A percentile compares a stretch with the other conserved stretches of the same genome.
These are phyloP conservation scores for Penicillium alfredii DNA, from an alignment of 495 filamentous ascomycete genomes.

Conservation along the genomic window DNA sequence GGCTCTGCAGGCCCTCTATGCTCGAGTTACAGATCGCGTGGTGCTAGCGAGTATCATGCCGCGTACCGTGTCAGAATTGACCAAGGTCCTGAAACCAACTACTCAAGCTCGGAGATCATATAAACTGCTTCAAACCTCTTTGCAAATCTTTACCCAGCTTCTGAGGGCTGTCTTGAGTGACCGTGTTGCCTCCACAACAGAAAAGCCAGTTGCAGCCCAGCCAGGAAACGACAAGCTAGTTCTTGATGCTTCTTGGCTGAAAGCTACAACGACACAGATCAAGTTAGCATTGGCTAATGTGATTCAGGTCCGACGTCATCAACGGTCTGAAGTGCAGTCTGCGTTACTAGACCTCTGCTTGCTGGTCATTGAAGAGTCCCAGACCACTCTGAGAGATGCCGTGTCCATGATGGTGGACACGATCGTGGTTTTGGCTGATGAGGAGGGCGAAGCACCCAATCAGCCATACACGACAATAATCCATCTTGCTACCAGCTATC, in stretches of 20 bases:
- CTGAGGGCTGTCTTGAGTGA: slow-evolving; percentile 65
- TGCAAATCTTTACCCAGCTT: slow-evolving; percentile 55
- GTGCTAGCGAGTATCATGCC: slow-evolving; percentile 80
- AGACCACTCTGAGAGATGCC: slow-evolving; percentile 65
- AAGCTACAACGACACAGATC: slow-evolving; percentile 73
- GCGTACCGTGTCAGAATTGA: slow-evolving; percentile 77
- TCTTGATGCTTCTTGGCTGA: slow-evolving; percentile 64
- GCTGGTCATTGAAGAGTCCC: slow-evolving; percentile 69
- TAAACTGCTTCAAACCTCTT: slow-evolving; percentile 54
- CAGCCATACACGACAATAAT: slow-evolving; percentile 42
- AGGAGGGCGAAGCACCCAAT: slow-evolving; percentile 36
- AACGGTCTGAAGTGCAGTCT: slow-evolving; percentile 61
- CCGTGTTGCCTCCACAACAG: slow-evolving; percentile 14
- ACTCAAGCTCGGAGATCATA: slow-evolving; percentile 58
- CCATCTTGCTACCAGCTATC: slow-evolving; percentile 57
- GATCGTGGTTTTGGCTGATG: slow-evolving; percentile 63
- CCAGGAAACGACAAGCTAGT: slow-evolving; percentile 32
- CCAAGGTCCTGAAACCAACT: slow-evolving; percentile 64
- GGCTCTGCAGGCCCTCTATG: slow-evolving; percentile 57
- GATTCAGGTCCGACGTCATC: slow-evolving; percentile 70
- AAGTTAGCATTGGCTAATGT: slow-evolving; percentile 79
- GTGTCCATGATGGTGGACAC: slow-evolving; percentile 71
- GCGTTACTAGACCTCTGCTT: slow-evolving; percentile 66
- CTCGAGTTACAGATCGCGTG: slow-evolving; percentile 59
- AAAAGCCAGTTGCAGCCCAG: slow-evolving; percentile 13